Evolutionary conservation across 2,329 filamentous ascomycete genomes (phyloP), one percentile per base, ranked within the genome.

Genomic region (Cladosporium austrohemisphaericum): DNA sequence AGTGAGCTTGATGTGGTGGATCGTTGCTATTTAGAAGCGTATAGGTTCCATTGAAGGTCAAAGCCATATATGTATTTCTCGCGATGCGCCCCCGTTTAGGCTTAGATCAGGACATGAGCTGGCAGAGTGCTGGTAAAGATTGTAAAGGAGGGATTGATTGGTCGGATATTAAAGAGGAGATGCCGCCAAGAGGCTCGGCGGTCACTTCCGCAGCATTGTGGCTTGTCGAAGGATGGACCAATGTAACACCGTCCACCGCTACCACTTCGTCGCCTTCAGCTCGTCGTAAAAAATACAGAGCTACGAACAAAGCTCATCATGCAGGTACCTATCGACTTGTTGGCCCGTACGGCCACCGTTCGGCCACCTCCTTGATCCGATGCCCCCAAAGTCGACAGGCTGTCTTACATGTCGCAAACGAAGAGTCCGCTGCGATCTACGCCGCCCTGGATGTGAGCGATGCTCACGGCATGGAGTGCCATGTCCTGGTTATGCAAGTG

Each of bases 341-440:
- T n/a, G n/a, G n/a, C n/a, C n/a, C n/a, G n/a, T n/a, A n/a, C n/a
- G 28, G 28, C 11, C 28, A 9, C 14, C 9, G 28, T 7, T 31
- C 28, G 28, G 28, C 49, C 5, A 31, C 5, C 5, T 31, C 28
- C 28, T 5, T 31, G 28, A 31, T n/a, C 14, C 3, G 0, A 65
- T 65, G 62, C 61, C 62, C 8, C 52, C 55, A 37, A 60, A 58
- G 47, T 64, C 61, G 22, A 51, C 61, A 8, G 63, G 63, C 41
- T 66, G 63, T 52, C 56, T 47, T 8, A 62, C 54, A 14, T 66
- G 63, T 41, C 55, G 63, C 26, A 60, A 60, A 47, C 55, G 63
- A 16, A 66, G 65, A 49, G 62, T 66, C 29, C 54, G 61, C 28
- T 66, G 63, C 50, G 63, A 66, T 48, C 58, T 61, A 41, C 55